Evolutionary conservation across 2,329 filamentous ascomycete species (phyloP).

Genomic region (Botryotinia convoluta): DNA sequence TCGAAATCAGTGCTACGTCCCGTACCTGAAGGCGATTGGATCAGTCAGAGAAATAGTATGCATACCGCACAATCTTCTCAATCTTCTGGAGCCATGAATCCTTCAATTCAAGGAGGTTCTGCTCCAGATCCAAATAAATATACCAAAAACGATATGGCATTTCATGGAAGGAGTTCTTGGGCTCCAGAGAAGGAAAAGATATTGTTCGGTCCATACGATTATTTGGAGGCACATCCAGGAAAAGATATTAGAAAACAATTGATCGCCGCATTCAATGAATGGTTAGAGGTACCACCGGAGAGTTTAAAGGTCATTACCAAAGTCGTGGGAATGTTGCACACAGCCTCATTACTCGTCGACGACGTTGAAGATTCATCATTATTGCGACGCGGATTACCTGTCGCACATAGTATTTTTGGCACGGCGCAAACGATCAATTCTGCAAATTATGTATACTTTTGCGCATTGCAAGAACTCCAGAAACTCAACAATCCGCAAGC

Average conservation of each 20-base stretch:
- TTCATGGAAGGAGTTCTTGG: conserved; percentile 50
- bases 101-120: conserved; percentile 26
- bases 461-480: conserved; percentile 71
- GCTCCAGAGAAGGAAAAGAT: conserved; percentile 73
- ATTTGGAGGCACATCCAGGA: conserved; percentile 73
- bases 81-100: conserved; percentile 31
- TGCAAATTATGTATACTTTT: conserved; percentile 87
- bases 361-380: conserved; percentile 82
- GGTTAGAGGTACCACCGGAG: conserved; percentile 70
- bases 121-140: conserved; percentile 32
- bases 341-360: conserved; percentile 78
- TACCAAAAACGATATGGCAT: conserved; percentile 35
- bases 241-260: conserved; percentile 82
- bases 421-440: conserved; percentile 87
- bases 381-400: conserved; percentile 74
- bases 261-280: conserved; percentile 77
- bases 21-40: conserved; percentile 62
- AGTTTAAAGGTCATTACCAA: conserved; percentile 72
- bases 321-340: conserved; percentile 83
- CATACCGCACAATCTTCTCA: conserved; percentile 23
- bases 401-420: conserved; percentile 82
- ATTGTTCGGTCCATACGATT: conserved; percentile 75
- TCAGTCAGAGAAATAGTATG: conserved; percentile 43
- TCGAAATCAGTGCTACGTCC: conserved; percentile 47
- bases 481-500: conserved; percentile 66